Conservation (phyloP, 495 filamentous ascomycete species). For the Lophium mytilinum region DNA sequence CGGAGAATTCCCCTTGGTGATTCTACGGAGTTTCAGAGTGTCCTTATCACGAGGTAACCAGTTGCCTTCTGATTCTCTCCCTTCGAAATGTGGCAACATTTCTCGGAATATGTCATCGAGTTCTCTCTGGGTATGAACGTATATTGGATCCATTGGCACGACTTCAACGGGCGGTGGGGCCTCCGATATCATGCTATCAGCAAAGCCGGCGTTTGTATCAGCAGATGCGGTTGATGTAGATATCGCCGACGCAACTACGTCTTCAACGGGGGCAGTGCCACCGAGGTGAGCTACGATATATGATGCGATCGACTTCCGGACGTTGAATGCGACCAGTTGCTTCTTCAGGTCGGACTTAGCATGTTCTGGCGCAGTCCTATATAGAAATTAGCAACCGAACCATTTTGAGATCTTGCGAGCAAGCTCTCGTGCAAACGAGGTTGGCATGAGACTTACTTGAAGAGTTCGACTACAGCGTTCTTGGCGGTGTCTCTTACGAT, state of each 20-base stretch:
- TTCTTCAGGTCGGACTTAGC: conserved; percentile 84
- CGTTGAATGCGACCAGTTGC: conserved; percentile 67
- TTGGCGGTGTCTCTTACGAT: conserved; percentile 79
- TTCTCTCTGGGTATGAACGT: conserved; percentile 72
- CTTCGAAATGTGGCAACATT: conserved; percentile 78
- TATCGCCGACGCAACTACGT: conserved; percentile 31
- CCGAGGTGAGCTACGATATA: conserved; percentile 68
- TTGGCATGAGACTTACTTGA: conserved; percentile 47
- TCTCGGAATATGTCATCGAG: conserved; percentile 73
- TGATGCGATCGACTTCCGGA: conserved; percentile 73
- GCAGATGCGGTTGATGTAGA: conserved; percentile 8
- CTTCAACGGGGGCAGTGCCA: conserved; percentile 45
- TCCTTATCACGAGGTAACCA: conserved; percentile 81
- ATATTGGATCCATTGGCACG: conserved; percentile 67
- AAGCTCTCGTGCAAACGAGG: no score
- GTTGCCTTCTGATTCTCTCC: conserved; percentile 82
- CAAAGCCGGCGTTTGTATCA: conserved; percentile 23
- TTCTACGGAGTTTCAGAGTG: conserved; percentile 61
- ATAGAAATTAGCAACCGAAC: conserved; percentile 3
- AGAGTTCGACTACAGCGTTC: conserved; percentile 71
- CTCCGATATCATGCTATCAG: conserved; percentile 31
- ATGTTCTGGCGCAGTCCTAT: conserved; percentile 64
- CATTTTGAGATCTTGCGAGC: conserved; percentile 1
- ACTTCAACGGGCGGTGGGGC: conserved; percentile 39
- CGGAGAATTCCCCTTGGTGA: conserved; percentile 77